Base-by-base conservation (phyloP, 768 basidiomycete genomes). In the Tylopilus intermedius region DNA sequence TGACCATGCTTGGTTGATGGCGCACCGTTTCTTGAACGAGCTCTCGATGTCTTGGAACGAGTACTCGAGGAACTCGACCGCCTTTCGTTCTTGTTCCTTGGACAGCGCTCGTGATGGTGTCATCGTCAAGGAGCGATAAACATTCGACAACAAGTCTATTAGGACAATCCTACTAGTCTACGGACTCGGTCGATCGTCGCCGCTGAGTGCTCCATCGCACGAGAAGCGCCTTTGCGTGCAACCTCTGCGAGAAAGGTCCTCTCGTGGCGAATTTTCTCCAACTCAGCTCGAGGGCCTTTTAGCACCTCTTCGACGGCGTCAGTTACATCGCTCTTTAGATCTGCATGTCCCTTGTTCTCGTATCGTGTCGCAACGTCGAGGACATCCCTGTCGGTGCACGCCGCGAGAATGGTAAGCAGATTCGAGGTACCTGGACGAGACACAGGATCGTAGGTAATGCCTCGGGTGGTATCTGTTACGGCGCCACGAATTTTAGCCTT, bases 341-440 rank as follows among this genome's bases (percentile, higher is more conserved):
- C 64, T 0, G 81, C 83, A 51, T 88, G 84, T 0, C 83, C 81
- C 53, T 76, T 77, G 42, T 69, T 74, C 53, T 70, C 72, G 53
- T 84, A 88, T 11, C 73, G 69, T 49, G 58, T 63, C 3, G 82
- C 82, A 13, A 88, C 71, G 1, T 66, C 62, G 0, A 62, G 57
- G 2, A 76, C 72, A 1, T 78, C 67, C 44, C 76, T 75, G 40
- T 74, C 71, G 1, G 77, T 77, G 61, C 88, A 94, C 1, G 90
- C 87, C 2, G 84, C 83, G 11, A 94, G 78, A 43, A 96, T 94
- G 4, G 27, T 18, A 2, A 53, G 32, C 9, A 47, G 73, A 61
- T 94, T 96, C 1, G 88, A 81, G 1, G 88, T 79, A 4, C 94
- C 95, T 0, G 93, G 91, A 8, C 93, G 83, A n/a, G 68, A 64